These are phyloP conservation scores for Volvariella surrecta DNA, from an alignment of 1,284 basidiomycete species.

Conservation along the genomic window DNA sequence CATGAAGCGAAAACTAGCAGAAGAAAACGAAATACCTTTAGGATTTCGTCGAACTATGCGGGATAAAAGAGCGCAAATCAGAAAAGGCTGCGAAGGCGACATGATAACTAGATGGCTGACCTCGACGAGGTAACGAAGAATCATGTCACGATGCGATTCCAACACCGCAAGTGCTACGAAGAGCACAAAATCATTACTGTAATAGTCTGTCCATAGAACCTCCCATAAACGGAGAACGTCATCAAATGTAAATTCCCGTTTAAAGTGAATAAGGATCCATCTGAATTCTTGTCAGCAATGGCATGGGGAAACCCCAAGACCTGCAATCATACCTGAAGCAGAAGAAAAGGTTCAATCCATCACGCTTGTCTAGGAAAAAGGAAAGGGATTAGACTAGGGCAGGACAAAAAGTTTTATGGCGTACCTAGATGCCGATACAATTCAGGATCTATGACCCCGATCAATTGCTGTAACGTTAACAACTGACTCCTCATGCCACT, in stretches of 20 bases:
- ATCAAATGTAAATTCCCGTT: conserved; percentile 90
- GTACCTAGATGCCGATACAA: conserved; percentile 80
- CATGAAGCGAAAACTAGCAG: neutral
- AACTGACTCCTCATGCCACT: conserved; percentile 96
- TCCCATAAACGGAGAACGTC: conserved; percentile 93
- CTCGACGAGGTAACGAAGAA: conserved; percentile 89
- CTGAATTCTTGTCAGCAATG: conserved; percentile 24
- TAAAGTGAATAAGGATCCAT: conserved; percentile 88
- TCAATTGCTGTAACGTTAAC: conserved; percentile 82
- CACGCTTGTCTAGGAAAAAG: conserved; percentile 64
- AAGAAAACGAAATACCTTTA: conserved; percentile 51
- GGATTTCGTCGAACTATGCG: conserved; percentile 70
- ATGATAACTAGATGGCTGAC: conserved; percentile 34
- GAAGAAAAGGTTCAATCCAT: conserved; percentile 94
- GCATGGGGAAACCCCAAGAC: neutral
- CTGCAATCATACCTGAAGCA: conserved; percentile 73
- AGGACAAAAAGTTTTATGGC: conserved; percentile 12
- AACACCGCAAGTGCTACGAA: conserved; percentile 93
- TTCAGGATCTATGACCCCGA: conserved; percentile 91
- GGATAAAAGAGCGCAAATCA: neutral
- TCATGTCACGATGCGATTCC: conserved; percentile 89
- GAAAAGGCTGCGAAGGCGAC: no score
- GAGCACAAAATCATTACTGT: conserved; percentile 83
- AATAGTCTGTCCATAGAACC: conserved; percentile 91
- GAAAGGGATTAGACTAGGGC: conserved; percentile 1